Evolutionary conservation across 1,139 yeast genomes (phyloP), one percentile per base, ranked within the genome.

Genomic region (Blastobotrys petasosporus): DNA sequence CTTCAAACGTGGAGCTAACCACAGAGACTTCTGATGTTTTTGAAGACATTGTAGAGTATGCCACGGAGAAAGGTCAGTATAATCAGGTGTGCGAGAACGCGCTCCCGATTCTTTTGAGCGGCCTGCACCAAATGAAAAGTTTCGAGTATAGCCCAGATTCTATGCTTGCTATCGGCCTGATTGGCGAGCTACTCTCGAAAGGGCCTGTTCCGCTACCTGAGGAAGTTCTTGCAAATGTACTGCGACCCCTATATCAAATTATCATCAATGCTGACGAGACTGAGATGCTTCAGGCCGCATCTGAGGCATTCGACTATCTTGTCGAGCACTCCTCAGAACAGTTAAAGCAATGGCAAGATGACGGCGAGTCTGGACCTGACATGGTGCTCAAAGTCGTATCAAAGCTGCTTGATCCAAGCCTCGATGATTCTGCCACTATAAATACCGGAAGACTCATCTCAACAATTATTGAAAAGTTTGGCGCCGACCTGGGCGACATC

Each of bases 391-490:
- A 69, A 16, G 75, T 85, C 10, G 79, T 85, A 4, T 80, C 87
- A 4, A 80, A 79, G 55, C 76, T 87, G 42, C 72, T 90, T 32
- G 79, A 86, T 1, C 86, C 94, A 0, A 70, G 74, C 7, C 70
- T 85, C 51, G 76, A 85, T 10, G 97, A 87, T 57, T 75, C 82
- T 47, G 95, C 95, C 0, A 90, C 94, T 1, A 74, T 80, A 62
- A 79, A 86, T 2, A 73, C 82, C 6, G 77, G 68, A 2, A 50
- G 55, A 32, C 54, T 65, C 8, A 62, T 65, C 23, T 54, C 54
- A 2, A 59, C 85, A 0, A 70, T 85, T 41, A 71, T 87, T 20
- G 74, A 77, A 23, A 77, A 79, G 53, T 86, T 84, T 60, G 69
- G 74, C 12, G 55, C 61, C 2, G 64, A 71, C 33, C 69, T 81